These are phyloP conservation scores for Berberis thunbergii DNA, from an alignment of 164 flowering plant species.

Conservation along the genomic window DNA sequence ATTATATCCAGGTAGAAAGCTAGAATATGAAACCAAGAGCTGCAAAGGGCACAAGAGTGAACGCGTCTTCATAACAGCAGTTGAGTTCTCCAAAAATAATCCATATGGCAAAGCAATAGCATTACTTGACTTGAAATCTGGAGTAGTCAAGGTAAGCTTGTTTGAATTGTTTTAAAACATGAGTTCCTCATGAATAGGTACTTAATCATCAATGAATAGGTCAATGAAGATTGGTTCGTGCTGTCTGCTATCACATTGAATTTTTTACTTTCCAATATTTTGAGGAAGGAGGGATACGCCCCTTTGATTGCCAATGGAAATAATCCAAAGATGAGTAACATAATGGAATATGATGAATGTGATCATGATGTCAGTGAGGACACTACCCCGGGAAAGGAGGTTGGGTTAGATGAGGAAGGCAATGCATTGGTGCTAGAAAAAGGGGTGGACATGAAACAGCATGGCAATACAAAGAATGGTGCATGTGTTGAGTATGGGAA, in stretches of 20 bases:
- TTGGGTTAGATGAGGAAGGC: slow-evolving; percentile 6
- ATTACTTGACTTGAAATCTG: slow-evolving; percentile 60
- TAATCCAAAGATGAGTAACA: slow-evolving; percentile 11
- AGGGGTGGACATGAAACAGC: slow-evolving; percentile 14
- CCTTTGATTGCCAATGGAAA: slow-evolving; percentile 17
- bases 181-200: neutral
- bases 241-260: slow-evolving; percentile 42
- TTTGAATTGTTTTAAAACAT: neutral
- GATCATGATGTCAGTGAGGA: slow-evolving; percentile 3
- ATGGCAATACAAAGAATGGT: neutral
- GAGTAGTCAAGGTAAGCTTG: slow-evolving; percentile 45
- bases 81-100: slow-evolving; percentile 57
- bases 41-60: slow-evolving; percentile 38
- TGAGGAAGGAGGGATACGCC: slow-evolving; percentile 43
- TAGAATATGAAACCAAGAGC: slow-evolving; percentile 57
- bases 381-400: slow-evolving; percentile 9
- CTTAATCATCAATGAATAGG: slow-evolving; percentile 26
- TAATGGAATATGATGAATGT: slow-evolving; percentile 8
- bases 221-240: slow-evolving; percentile 62
- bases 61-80: slow-evolving; percentile 55
- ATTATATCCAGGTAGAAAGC: slow-evolving; percentile 57
- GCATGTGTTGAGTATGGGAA: slow-evolving; percentile 5
- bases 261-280: slow-evolving; percentile 43
- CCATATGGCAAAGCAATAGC: slow-evolving; percentile 88
- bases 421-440: slow-evolving; percentile 5